phyloP scores from a whole-genome alignment of 78 protist species.

The Pigoraptor vietnamica region DNA sequence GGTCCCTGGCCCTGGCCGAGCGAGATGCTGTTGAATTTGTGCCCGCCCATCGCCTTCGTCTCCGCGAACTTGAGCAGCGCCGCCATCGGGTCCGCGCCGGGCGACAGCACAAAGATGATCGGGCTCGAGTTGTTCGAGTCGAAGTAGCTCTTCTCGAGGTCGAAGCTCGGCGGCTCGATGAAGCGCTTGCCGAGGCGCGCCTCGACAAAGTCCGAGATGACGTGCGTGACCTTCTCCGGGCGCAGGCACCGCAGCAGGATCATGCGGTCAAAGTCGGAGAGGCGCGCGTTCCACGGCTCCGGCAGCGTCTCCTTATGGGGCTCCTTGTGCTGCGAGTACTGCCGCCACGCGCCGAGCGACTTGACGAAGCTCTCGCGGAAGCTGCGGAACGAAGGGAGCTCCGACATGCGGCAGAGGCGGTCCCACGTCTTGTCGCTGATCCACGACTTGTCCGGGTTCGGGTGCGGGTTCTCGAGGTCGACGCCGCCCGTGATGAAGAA shows the following conservation, averaged over 20 bases:
- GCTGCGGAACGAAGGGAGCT: constrained; percentile 38
- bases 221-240: constrained; percentile 46
- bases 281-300: constrained; percentile 31
- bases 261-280: constrained; percentile 42
- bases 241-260: constrained; percentile 66
- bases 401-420: constrained; percentile 38
- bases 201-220: constrained; percentile 42
- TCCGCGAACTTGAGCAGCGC: constrained; percentile 70
- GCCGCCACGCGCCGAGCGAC: background rate
- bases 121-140: constrained; percentile 60
- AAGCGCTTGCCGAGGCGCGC: constrained; percentile 40
- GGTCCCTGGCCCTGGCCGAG: constrained; percentile 94
- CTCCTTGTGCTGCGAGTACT: constrained; percentile 19
- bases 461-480: background rate
- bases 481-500: constrained; percentile 63
- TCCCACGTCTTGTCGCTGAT: constrained; percentile 56
- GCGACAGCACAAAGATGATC: constrained; percentile 80
- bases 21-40: constrained; percentile 60
- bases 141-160: constrained; percentile 50
- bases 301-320: constrained; percentile 31
- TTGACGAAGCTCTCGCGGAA: constrained; percentile 10
- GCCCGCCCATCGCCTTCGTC: constrained; percentile 42
- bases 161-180: constrained; percentile 83
- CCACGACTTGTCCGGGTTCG: constrained; percentile 74
- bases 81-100: constrained; percentile 85